Percentiles rank a stretch among this genome's conserved stretches.
Conservation (phyloP, 257 asterid genomes). For the Lithospermum erythrorhizon region DNA sequence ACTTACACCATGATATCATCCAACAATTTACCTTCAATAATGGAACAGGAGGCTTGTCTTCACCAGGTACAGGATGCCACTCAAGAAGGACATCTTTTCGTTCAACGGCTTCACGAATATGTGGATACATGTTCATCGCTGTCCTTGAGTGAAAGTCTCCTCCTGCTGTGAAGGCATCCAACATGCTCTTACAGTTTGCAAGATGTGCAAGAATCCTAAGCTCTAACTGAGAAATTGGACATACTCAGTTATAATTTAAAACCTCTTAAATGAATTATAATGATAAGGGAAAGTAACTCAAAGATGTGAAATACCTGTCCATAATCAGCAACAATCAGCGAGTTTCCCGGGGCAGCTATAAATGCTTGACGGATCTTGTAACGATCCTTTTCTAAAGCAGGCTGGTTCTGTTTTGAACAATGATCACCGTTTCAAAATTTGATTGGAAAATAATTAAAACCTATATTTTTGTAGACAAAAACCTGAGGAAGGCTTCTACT, state of each 20-base stretch:
- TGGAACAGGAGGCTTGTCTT: slow-evolving; percentile 88
- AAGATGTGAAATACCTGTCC: slow-evolving; percentile 57
- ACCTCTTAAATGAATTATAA: not conserved
- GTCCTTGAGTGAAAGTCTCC: slow-evolving; percentile 99
- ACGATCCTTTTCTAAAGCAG: slow-evolving; percentile 96
- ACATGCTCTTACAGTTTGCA: slow-evolving; percentile 75
- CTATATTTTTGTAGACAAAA: too few species aligned
- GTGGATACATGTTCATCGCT: slow-evolving; percentile 97
- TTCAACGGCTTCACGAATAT: slow-evolving; percentile 73
- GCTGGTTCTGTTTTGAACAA: slow-evolving; percentile 60
- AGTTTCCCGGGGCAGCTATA: slow-evolving; percentile 84
- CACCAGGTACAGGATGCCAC: slow-evolving; percentile 87
- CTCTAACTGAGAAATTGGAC: slow-evolving; percentile 55
- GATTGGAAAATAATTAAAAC: too few species aligned
- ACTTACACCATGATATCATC: not conserved
- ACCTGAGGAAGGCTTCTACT: too few species aligned
- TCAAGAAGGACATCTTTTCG: slow-evolving; percentile 73
- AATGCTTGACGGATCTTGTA: slow-evolving; percentile 95
- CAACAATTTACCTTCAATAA: slow-evolving; percentile 60
- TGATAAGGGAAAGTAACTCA: not conserved
- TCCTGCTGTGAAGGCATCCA: slow-evolving; percentile 88
- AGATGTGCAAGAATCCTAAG: slow-evolving; percentile 82
- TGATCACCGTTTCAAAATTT: not conserved
- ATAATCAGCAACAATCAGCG: slow-evolving; percentile 87
- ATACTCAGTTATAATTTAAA: slow-evolving; percentile 11